A percentile compares a stretch with the other conserved stretches of the same genome.
phyloP scores from a whole-genome alignment of 2,329 filamentous ascomycete species.

The Apiospora koreana region DNA sequence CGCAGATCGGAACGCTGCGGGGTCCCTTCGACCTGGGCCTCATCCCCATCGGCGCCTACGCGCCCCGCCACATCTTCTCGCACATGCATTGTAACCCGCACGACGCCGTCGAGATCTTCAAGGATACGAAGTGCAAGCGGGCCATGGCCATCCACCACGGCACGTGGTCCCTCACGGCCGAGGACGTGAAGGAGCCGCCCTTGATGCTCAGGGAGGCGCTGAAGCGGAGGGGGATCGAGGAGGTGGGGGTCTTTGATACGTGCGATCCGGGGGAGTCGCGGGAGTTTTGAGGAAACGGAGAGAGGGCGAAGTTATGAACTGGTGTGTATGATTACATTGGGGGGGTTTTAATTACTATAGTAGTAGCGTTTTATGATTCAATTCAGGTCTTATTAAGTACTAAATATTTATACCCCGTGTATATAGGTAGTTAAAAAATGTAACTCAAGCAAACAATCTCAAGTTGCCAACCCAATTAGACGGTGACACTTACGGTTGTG shows the following conservation, averaged over 20 bases:
- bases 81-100: conserved; percentile 83
- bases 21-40: conserved; percentile 90
- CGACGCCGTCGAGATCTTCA: conserved; percentile 87
- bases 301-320: background rate
- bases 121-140: conserved; percentile 73
- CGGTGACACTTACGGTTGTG: too few species aligned
- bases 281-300: conserved; percentile 59
- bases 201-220: conserved; percentile 71
- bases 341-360: too few species aligned
- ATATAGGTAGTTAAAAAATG: too few species aligned
- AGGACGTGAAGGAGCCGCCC: conserved; percentile 85
- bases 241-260: conserved; percentile 76
- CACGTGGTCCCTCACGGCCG: conserved; percentile 81
- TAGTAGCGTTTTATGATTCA: too few species aligned
- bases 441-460: too few species aligned
- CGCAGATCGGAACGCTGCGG: conserved; percentile 74
- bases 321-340: too few species aligned
- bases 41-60: conserved; percentile 91
- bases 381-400: too few species aligned
- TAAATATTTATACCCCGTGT: too few species aligned
- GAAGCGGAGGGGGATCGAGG: conserved; percentile 63
- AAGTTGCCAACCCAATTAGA: too few species aligned
- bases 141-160: conserved; percentile 95
- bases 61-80: conserved; percentile 71
- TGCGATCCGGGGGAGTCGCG: conserved; percentile 83